phyloP scores from a whole-genome alignment of 371 early-diverging fungal genomes.

The Mortierella sp. region DNA sequence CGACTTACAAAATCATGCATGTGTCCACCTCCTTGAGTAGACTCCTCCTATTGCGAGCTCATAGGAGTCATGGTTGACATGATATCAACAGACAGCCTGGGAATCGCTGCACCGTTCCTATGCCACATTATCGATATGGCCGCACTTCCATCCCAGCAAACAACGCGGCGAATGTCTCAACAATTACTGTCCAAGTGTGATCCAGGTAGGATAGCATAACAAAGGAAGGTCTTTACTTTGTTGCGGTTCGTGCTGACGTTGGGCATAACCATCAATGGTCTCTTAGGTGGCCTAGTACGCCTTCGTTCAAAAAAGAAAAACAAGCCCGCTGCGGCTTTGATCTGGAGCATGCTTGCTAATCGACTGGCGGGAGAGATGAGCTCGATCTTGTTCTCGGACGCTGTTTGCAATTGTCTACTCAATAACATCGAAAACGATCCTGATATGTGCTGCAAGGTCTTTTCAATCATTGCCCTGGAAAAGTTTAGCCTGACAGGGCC shows the following conservation, averaged over 20 bases:
- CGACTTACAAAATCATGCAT: background rate
- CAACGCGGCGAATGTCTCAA: conserved; percentile 50
- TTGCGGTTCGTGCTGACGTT: background rate
- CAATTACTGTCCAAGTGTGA: conserved; percentile 48
- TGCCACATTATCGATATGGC: conserved; percentile 68
- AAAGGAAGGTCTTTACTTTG: background rate
- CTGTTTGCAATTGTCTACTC: conserved; percentile 46
- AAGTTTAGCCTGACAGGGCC: conserved; percentile 56
- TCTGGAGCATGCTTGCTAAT: conserved; percentile 52
- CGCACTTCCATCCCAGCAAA: conserved; percentile 62
- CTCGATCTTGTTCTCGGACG: conserved; percentile 40
- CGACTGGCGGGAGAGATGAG: conserved; percentile 52
- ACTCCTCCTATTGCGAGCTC: conserved; percentile 51
- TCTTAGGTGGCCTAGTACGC: conserved; percentile 35
- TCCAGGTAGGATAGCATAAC: conserved; percentile 19
- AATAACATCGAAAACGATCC: conserved; percentile 50
- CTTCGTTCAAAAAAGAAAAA: conserved; percentile 43
- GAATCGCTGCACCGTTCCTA: conserved; percentile 65
- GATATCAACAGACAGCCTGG: conserved; percentile 59
- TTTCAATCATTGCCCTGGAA: conserved; percentile 57
- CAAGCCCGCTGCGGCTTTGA: conserved; percentile 44
- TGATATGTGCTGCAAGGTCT: conserved; percentile 50
- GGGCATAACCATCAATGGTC: background rate
- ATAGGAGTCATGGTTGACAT: conserved; percentile 52
- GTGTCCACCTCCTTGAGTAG: conserved; percentile 5